These are phyloP conservation scores for Neurospora sp. DNA, from an alignment of 495 filamentous ascomycete genomes.

Conservation along the genomic window DNA sequence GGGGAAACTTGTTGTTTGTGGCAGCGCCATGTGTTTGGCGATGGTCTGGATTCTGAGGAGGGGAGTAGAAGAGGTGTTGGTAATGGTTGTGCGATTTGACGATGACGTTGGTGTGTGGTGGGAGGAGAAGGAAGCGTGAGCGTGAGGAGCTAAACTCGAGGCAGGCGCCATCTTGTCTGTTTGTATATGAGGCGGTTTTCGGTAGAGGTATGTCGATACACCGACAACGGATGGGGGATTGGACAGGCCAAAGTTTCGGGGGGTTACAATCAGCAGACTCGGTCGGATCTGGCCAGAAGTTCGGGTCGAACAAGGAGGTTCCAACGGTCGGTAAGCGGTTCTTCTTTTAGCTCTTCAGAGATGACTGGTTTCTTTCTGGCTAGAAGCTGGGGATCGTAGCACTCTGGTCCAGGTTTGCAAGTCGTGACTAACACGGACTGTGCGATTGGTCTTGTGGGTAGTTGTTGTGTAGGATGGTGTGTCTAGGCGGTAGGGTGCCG, in stretches of 20 bases:
- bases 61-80: slow-evolving; percentile 12
- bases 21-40: slow-evolving; percentile 29
- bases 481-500: background rate
- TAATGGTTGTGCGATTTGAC: slow-evolving; percentile 1
- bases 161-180: background rate
- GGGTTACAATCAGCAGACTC: background rate
- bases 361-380: background rate
- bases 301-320: background rate
- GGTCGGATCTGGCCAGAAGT: background rate
- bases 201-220: background rate
- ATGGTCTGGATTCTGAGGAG: slow-evolving; percentile 35
- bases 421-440: background rate
- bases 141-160: background rate
- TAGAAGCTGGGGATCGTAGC: background rate
- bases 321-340: background rate
- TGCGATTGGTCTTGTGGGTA: background rate
- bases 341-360: background rate
- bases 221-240: background rate
- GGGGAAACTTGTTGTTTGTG: slow-evolving; percentile 58
- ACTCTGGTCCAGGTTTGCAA: background rate
- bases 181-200: background rate
- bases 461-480: background rate
- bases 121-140: slow-evolving; percentile 2
- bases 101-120: background rate
- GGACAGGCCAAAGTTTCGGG: background rate